Conservation (phyloP, 1,284 basidiomycete species). For the Irpex sp. region DNA sequence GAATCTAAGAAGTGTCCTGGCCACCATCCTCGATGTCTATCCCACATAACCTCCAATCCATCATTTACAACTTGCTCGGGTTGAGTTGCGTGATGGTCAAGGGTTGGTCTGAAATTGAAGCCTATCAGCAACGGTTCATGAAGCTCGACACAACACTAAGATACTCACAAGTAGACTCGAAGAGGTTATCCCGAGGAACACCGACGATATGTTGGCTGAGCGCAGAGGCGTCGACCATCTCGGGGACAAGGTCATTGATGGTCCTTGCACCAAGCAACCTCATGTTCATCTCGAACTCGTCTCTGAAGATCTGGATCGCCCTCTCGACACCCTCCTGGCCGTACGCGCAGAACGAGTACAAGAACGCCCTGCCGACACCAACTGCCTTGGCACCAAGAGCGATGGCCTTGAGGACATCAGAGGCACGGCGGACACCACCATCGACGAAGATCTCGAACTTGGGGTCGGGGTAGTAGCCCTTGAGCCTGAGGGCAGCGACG, state of each 20-base stretch:
- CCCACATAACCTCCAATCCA: neutral
- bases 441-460: conserved; percentile 89
- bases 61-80: conserved; percentile 4
- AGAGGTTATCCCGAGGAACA: conserved; percentile 67
- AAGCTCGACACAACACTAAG: neutral
- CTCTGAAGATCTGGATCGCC: conserved; percentile 76
- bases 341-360: conserved; percentile 87
- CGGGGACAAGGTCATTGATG: conserved; percentile 72
- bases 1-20: neutral
- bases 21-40: neutral
- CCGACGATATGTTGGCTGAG: conserved; percentile 56
- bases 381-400: conserved; percentile 86
- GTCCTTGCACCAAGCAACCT: conserved; percentile 79
- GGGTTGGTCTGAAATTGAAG: conserved; percentile 9
- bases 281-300: conserved; percentile 93
- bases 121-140: neutral
- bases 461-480: conserved; percentile 65
- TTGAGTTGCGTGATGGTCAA: conserved; percentile 14
- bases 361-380: conserved; percentile 76
- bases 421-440: conserved; percentile 87
- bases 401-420: conserved; percentile 89
- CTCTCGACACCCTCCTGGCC: conserved; percentile 78
- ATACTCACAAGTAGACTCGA: conserved; percentile 69
- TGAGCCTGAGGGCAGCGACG: conserved; percentile 68
- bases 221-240: conserved; percentile 82